Percentiles rank a stretch among this genome's conserved stretches.
Evolutionary conservation across 306 rosid species (phyloP).

Genomic region (Luffa acutangula): DNA sequence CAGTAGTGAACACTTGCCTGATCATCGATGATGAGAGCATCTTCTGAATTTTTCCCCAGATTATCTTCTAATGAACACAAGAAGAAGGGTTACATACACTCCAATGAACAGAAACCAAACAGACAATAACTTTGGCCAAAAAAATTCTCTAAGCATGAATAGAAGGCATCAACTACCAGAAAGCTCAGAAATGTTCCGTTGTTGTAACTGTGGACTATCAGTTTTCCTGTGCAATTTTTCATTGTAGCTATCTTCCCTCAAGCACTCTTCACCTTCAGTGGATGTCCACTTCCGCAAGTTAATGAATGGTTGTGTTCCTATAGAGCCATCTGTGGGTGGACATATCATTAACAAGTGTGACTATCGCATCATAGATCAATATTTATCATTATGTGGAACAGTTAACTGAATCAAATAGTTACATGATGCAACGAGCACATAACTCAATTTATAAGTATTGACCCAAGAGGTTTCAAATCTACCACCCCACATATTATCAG

Average conservation of each 20-base stretch:
- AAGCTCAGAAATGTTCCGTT: conserved; percentile 18
- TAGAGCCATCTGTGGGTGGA: conserved; percentile 12
- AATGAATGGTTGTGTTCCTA: conserved; percentile 26
- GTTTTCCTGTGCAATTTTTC: conserved; percentile 8
- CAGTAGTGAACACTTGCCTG: not conserved
- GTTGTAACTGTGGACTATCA: conserved; percentile 30
- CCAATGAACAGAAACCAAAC: not conserved
- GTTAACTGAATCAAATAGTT: not conserved
- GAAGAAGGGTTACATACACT: not conserved
- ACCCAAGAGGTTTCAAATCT: no score
- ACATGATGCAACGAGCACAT: not conserved
- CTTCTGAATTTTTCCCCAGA: not conserved
- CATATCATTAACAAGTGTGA: conserved; percentile 12
- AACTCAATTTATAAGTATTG: no score
- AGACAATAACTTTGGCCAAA: not conserved
- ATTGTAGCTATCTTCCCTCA: conserved; percentile 12
- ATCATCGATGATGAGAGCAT: conserved; percentile 7
- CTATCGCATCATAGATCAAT: not conserved
- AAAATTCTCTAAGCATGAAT: not conserved
- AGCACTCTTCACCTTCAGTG: conserved; percentile 22
- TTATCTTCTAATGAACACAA: not conserved
- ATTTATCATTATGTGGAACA: not conserved
- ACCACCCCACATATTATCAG: no score
- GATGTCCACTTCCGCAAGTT: conserved; percentile 61
- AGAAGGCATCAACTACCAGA: conserved; percentile 17